Percentiles rank a stretch among this genome's conserved stretches.
These are phyloP conservation scores for Ammopiptanthus mongolicus DNA, from an alignment of 306 rosid species.

Conservation along the genomic window DNA sequence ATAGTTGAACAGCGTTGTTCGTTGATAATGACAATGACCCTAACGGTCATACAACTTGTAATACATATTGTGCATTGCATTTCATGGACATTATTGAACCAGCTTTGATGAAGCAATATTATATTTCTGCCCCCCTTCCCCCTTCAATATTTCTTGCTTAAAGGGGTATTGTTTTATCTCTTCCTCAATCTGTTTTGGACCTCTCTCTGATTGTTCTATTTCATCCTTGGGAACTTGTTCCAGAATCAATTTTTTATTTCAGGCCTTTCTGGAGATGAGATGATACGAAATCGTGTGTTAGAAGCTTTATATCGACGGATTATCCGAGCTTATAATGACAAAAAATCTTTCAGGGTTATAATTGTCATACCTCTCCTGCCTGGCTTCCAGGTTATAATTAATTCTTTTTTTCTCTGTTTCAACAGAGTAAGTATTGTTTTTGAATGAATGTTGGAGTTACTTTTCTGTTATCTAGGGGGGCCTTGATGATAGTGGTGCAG, in stretches of 20 bases:
- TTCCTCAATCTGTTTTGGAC: background rate
- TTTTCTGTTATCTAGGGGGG: constrained; percentile 69
- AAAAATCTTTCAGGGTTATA: constrained; percentile 82
- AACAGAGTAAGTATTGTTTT: constrained; percentile 16
- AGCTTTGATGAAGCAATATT: background rate
- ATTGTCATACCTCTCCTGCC: constrained; percentile 94
- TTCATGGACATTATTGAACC: background rate
- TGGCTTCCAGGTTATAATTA: constrained; percentile 82
- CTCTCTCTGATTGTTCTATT: constrained; percentile 29
- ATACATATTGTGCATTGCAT: background rate
- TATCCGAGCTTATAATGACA: constrained; percentile 76
- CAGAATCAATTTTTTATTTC: constrained; percentile 99
- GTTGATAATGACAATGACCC: background rate
- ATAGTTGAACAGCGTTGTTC: constrained; percentile 12
- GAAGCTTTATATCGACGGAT: constrained; percentile 78
- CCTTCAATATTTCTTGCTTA: background rate
- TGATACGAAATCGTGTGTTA: constrained; percentile 79
- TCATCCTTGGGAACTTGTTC: constrained; percentile 34
- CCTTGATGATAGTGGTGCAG: constrained; percentile 96
- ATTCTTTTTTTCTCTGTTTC: background rate
- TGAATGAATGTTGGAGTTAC: constrained; percentile 22
- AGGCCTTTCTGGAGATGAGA: constrained; percentile 89
- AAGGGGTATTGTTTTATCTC: background rate
- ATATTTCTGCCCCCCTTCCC: background rate
- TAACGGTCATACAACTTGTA: background rate